Evolutionary conservation across 176 grass and related monocot species (phyloP).

Genomic region (Pontederia paniculata): DNA sequence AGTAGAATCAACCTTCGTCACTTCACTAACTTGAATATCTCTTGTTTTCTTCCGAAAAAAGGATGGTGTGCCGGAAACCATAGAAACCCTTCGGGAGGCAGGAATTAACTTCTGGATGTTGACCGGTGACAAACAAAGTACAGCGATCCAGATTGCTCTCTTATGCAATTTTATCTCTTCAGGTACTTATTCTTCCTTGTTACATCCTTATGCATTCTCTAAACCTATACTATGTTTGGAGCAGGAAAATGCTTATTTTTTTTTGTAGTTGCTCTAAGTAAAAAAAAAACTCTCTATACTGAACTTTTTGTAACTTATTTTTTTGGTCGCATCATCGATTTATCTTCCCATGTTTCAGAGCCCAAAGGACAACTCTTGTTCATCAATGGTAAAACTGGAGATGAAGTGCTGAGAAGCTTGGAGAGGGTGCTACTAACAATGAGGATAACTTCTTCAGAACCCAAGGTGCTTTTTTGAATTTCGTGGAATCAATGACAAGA

Average conservation of each 20-base stretch:
- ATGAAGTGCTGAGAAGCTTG: conserved; percentile 55
- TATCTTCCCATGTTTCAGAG: conserved; percentile 25
- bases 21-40: background rate
- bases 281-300: background rate
- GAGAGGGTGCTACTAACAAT: conserved; percentile 44
- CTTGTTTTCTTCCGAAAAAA: conserved; percentile 1
- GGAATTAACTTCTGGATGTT: conserved; percentile 99
- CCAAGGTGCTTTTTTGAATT: conserved; percentile 39
- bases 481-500: too few species aligned
- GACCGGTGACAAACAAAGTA: conserved; percentile 88
- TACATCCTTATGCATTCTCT: background rate
- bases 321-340: conserved; percentile 7
- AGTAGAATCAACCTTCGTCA: too few species aligned
- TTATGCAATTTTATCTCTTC: conserved; percentile 77
- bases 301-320: conserved; percentile 5
- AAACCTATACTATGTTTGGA: background rate
- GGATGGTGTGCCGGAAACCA: conserved; percentile 94
- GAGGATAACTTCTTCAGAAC: conserved; percentile 44
- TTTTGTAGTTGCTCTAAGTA: too few species aligned
- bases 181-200: conserved; percentile 18
- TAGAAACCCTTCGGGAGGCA: conserved; percentile 68
- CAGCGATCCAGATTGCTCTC: conserved; percentile 85
- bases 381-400: conserved; percentile 73
- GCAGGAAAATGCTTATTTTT: too few species aligned
- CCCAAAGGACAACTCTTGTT: conserved; percentile 57